Conservation (phyloP, 106 monocot genomes). For the Apostasia ramifera region DNA sequence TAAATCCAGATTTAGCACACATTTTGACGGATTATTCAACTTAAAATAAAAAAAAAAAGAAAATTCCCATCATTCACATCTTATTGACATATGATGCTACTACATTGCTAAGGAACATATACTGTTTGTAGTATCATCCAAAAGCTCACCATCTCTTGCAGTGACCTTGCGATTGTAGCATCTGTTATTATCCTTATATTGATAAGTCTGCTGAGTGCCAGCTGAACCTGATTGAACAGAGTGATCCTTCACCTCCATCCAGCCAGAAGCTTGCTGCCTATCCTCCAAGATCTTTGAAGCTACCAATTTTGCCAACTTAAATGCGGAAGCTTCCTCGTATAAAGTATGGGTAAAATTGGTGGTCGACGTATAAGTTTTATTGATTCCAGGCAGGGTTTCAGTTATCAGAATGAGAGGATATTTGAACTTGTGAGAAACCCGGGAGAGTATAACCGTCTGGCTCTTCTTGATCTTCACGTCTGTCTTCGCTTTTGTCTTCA, state of each 20-base stretch:
- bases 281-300: slow-evolving; percentile 12
- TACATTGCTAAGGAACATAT: neutral
- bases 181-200: slow-evolving; percentile 11
- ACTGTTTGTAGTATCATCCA: slow-evolving; percentile 25
- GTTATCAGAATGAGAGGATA: slow-evolving; percentile 38
- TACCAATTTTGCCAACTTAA: slow-evolving; percentile 7
- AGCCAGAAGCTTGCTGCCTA: slow-evolving; percentile 41
- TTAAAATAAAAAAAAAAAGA: too few relatives aligned
- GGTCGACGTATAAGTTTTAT: slow-evolving; percentile 21
- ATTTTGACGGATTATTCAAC: too few relatives aligned
- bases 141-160: slow-evolving; percentile 35
- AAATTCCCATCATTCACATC: too few relatives aligned
- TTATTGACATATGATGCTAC: neutral
- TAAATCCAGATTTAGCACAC: too few relatives aligned
- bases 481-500: slow-evolving; percentile 32
- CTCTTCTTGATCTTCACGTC: slow-evolving; percentile 5
- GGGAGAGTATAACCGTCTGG: neutral
- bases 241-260: slow-evolving; percentile 58
- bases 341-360: slow-evolving; percentile 48
- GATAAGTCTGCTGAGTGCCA: slow-evolving; percentile 25
- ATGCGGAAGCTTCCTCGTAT: slow-evolving; percentile 11
- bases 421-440: slow-evolving; percentile 16
- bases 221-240: slow-evolving; percentile 50
- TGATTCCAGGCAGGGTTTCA: slow-evolving; percentile 19
- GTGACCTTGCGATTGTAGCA: slow-evolving; percentile 26